Evolutionary conservation across 495 filamentous ascomycete genomes (phyloP).

Genomic region (Annulohypoxylon nitens): DNA sequence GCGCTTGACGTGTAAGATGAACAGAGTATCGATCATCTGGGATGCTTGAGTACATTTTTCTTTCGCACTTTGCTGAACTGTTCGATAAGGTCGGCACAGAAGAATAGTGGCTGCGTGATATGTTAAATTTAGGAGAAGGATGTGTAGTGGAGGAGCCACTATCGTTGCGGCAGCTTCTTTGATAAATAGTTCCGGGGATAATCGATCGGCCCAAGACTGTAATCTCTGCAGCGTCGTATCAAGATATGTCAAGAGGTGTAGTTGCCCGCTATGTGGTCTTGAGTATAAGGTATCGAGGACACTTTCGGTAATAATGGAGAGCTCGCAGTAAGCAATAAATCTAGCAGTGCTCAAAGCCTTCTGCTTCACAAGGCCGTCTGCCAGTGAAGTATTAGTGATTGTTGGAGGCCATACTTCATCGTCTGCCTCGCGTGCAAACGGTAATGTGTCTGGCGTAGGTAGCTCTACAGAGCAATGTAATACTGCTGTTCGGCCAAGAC

Average conservation of each 20-base stretch:
- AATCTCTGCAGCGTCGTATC: slow-evolving; percentile 9
- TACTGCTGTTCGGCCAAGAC: slow-evolving; percentile 13
- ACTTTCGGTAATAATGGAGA: slow-evolving; percentile 9
- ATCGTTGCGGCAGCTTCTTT: slow-evolving; percentile 9
- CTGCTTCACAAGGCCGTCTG: slow-evolving; percentile 11
- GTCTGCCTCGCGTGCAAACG: slow-evolving; percentile 5
- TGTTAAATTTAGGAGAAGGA: slow-evolving; percentile 20
- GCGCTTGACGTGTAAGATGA: slow-evolving; percentile 14
- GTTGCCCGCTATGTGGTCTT: neutral
- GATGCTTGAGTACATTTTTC: slow-evolving; percentile 10
- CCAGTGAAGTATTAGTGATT: neutral
- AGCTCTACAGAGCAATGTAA: slow-evolving; percentile 11
- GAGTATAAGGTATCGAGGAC: slow-evolving; percentile 12
- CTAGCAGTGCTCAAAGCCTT: slow-evolving; percentile 9
- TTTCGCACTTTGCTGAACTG: slow-evolving; percentile 13
- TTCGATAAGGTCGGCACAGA: slow-evolving; percentile 19
- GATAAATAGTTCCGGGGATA: slow-evolving; percentile 2
- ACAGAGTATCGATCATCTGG: slow-evolving; percentile 11
- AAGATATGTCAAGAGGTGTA: slow-evolving; percentile 12
- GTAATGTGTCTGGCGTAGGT: slow-evolving; percentile 3
- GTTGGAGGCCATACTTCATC: slow-evolving; percentile 10
- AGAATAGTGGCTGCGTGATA: slow-evolving; percentile 26
- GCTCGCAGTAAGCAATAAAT: slow-evolving; percentile 13
- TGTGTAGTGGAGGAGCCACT: slow-evolving; percentile 20
- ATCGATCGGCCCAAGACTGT: slow-evolving; percentile 11